Evolutionary conservation across 768 basidiomycete genomes (phyloP), one percentile per base, ranked within the genome.

Genomic region (Lentinula raphanica): DNA sequence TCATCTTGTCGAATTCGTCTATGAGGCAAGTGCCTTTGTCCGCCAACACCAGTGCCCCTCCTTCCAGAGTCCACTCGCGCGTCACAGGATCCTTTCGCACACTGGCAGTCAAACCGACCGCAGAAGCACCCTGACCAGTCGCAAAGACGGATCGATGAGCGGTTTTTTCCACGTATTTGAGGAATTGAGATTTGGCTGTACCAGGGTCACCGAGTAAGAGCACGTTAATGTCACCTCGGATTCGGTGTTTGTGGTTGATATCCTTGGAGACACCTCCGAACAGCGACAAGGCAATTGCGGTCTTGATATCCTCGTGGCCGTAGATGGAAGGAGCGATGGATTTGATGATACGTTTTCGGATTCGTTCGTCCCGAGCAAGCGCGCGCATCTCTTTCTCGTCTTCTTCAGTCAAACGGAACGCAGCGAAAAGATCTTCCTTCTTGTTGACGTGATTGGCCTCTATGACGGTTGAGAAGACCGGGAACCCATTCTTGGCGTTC

Each of bases 1-100:
- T 98, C 97, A 99, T 99, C 79, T 99, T 99, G 78, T 99, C 97
- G 70, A 99, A 98, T 71, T 98, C 97, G 74, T 99, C 97, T 64
- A 99, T 99, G 36, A 98, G 77, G 68, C 97, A 98, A 27, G 90
- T 92, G 12, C 97, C 97, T 73, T 96, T 97, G 74, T 99, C 97
- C 2, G 97, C 97, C 19, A 99, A 79, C n/a, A 99, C 97, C 9
- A 99, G 79, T 2, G 97, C 97, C 8, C 97, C 97, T 13, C 97
- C 97, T 72, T 99, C 97, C 27, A 99, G 81, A 2, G 97, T 98
- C 97, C 97, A 99, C 73, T 98, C 97, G 19, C 88, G 83, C 11
- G 97, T 98, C 58, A 98, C 83, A 0, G 97, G 94, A 67, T 99
- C 97, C 72, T 97, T 98, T 54, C 97, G 87, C n/a, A 99, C 97